These are phyloP conservation scores for Phytophthora meadii DNA, from an alignment of 352 stramenopile genomes.

Conservation along the genomic window DNA sequence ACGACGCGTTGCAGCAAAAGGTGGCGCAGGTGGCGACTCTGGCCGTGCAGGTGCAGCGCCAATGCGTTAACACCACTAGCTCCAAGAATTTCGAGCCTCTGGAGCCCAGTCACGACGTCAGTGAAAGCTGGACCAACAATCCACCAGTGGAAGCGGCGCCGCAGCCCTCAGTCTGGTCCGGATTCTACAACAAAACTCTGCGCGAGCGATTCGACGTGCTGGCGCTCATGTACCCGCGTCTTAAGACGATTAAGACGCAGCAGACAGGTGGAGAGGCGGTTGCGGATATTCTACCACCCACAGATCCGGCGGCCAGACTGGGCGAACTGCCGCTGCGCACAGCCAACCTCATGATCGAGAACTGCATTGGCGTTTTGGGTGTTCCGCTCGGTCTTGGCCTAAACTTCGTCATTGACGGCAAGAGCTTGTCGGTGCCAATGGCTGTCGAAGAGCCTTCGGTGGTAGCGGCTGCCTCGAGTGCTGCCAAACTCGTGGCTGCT, in stretches of 20 bases:
- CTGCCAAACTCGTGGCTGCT: slow-evolving; percentile 81
- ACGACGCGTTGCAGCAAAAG: slow-evolving; percentile 27
- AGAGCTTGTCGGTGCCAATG: slow-evolving; percentile 82
- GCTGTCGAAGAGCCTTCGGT: slow-evolving; percentile 88
- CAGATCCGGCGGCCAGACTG: slow-evolving; percentile 53
- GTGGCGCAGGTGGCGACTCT: slow-evolving; percentile 23
- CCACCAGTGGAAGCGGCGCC: slow-evolving; percentile 14
- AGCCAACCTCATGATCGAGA: slow-evolving; percentile 91
- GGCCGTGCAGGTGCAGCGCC: slow-evolving; percentile 40
- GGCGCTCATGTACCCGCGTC: slow-evolving; percentile 82
- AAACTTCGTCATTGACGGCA: slow-evolving; percentile 89
- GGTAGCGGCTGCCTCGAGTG: slow-evolving; percentile 83
- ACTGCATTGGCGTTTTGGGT: slow-evolving; percentile 88
- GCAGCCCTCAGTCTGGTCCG: slow-evolving; percentile 87
- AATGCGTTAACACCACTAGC: background rate
- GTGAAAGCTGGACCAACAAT: slow-evolving; percentile 35
- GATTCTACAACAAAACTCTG: slow-evolving; percentile 91
- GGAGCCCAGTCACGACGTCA: slow-evolving; percentile 45
- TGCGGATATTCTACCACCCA: slow-evolving; percentile 18
- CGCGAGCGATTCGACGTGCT: slow-evolving; percentile 85
- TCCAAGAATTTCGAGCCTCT: slow-evolving; percentile 62
- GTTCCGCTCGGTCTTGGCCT: slow-evolving; percentile 84
- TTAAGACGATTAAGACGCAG: slow-evolving; percentile 54
- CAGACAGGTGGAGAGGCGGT: slow-evolving; percentile 8
- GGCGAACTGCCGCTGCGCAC: slow-evolving; percentile 78